phyloP scores from a whole-genome alignment of 2,329 filamentous ascomycete species.

The Beauveria sp. region DNA sequence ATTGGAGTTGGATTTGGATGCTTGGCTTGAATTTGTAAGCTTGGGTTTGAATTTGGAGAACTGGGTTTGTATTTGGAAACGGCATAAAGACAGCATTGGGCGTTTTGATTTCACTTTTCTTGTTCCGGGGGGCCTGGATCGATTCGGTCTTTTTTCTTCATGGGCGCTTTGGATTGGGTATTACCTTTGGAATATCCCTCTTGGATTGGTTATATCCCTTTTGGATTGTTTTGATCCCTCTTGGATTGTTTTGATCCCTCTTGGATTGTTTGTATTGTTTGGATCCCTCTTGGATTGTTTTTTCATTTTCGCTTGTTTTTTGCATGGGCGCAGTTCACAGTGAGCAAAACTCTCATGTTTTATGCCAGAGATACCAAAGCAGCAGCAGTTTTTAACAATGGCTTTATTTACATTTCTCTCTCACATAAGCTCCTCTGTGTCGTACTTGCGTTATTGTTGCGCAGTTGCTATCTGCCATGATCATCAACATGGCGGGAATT shows the following conservation, averaged over 20 bases:
- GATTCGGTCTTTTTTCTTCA: neutral
- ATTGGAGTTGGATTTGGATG: too few relatives aligned
- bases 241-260: constrained; percentile 1
- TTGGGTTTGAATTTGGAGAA: neutral
- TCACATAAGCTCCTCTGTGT: constrained; percentile 15
- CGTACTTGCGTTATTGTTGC: neutral
- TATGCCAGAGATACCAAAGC: constrained; percentile 13
- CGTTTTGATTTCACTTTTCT: neutral
- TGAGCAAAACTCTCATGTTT: neutral
- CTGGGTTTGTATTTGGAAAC: constrained; percentile 10
- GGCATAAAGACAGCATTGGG: neutral
- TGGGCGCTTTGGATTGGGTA: neutral
- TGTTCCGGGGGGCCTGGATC: neutral
- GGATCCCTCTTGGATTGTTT: neutral
- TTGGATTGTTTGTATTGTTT: neutral
- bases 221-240: neutral
- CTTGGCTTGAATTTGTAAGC: too few relatives aligned
- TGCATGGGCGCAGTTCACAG: neutral
- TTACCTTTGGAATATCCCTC: neutral
- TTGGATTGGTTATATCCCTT: neutral
- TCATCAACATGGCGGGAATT: neutral
- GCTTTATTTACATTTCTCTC: constrained; percentile 9
- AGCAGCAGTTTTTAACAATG: constrained; percentile 15
- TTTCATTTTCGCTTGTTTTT: neutral
- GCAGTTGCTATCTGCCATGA: constrained; percentile 9